These are phyloP conservation scores for Scheffersomyces segobiensis DNA, from an alignment of 1,139 yeast species.

Conservation along the genomic window DNA sequence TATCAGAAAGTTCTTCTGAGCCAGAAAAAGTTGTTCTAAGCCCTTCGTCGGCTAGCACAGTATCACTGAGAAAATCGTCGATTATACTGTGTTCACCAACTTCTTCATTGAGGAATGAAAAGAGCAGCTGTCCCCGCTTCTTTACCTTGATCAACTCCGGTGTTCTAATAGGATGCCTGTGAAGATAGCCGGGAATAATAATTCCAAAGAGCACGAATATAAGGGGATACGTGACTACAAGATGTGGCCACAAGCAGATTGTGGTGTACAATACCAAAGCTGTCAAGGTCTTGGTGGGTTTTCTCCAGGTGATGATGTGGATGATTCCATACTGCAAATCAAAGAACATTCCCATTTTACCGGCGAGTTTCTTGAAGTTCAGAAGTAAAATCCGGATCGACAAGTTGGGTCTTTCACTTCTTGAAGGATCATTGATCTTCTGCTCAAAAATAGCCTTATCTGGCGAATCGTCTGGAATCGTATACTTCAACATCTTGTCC, in stretches of 20 bases:
- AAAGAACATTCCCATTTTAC: constrained; percentile 54
- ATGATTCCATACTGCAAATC: constrained; percentile 56
- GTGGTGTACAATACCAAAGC: constrained; percentile 55
- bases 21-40: constrained; percentile 10
- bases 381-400: constrained; percentile 50
- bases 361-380: constrained; percentile 54
- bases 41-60: constrained; percentile 1
- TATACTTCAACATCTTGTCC: constrained; percentile 50
- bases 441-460: constrained; percentile 46
- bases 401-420: constrained; percentile 47
- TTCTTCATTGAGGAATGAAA: constrained; percentile 47
- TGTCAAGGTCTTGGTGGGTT: constrained; percentile 58
- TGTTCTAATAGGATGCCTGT: constrained; percentile 64
- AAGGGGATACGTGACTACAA: constrained; percentile 65
- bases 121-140: constrained; percentile 56
- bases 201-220: constrained; percentile 56
- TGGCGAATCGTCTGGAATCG: constrained; percentile 48
- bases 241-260: constrained; percentile 68
- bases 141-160: constrained; percentile 45
- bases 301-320: constrained; percentile 61
- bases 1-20: background rate
- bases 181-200: constrained; percentile 69
- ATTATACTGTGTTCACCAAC: constrained; percentile 41
- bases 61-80: constrained; percentile 33
- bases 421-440: constrained; percentile 46